Percentiles rank a stretch among this genome's conserved stretches.
phyloP scores from a whole-genome alignment of 2,329 filamentous ascomycete genomes.

The Coniochaeta sp. region DNA sequence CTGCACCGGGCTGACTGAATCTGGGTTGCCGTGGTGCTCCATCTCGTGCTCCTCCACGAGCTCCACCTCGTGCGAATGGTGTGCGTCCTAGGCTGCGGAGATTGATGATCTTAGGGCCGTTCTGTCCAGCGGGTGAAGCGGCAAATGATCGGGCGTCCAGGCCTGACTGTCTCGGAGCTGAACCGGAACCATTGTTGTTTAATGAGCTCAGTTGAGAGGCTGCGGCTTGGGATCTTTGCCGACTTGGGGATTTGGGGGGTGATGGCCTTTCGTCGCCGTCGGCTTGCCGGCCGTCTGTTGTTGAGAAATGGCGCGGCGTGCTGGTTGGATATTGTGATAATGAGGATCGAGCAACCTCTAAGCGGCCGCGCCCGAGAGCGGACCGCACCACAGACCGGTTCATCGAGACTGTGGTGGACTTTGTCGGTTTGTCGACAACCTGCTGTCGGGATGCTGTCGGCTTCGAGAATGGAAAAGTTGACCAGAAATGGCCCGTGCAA shows the following conservation, averaged over 20 bases:
- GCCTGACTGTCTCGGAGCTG: not conserved
- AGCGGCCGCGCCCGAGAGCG: slow-evolving; percentile 12
- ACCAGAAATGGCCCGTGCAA: not conserved
- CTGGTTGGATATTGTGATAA: not conserved
- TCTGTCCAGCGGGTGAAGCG: not conserved
- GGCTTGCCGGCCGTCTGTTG: slow-evolving; percentile 1
- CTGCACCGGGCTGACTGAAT: not conserved
- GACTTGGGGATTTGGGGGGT: slow-evolving; percentile 5
- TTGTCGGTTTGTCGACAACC: not conserved
- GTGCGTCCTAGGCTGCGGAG: slow-evolving; percentile 15
- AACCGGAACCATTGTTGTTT: not conserved
- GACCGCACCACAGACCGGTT: slow-evolving; percentile 12
- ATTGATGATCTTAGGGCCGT: slow-evolving; percentile 17
- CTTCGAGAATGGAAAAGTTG: not conserved
- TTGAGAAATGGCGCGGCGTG: slow-evolving; percentile 2
- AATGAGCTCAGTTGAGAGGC: slow-evolving; percentile 15
- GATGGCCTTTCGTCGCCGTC: slow-evolving; percentile 4
- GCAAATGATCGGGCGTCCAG: slow-evolving; percentile 7
- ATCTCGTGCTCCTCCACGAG: not conserved
- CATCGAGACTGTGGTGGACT: slow-evolving; percentile 8
- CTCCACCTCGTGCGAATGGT: slow-evolving; percentile 3
- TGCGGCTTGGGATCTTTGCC: slow-evolving; percentile 13
- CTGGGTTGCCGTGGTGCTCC: not conserved
- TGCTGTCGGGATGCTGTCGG: not conserved
- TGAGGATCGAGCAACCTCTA: not conserved